Evolutionary conservation across 2,329 filamentous ascomycete species (phyloP), one percentile per base, ranked within the genome.

Genomic region (Coniochaeta prunicola): DNA sequence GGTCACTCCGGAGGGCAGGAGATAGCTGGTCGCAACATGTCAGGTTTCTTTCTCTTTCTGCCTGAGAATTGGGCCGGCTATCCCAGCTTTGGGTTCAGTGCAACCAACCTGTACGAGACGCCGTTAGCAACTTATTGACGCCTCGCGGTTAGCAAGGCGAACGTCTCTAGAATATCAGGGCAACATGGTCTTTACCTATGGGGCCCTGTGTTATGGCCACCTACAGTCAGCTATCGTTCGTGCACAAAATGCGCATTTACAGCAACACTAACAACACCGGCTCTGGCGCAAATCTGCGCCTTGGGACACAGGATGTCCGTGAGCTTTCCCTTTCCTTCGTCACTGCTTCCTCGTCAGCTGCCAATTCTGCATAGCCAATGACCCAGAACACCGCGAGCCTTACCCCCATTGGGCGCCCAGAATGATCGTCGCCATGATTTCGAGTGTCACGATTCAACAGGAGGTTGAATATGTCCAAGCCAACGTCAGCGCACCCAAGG

Each of bases 1-100:
- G 64, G 92, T 79, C 61, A 92, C 80, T 60, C 90, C 90, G 59
- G 84, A 89, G 26, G 86, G 83, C 56, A 88, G 74, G 60, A 89
- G 80, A 70, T 87, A 82, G 72, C 80, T 80, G 75, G 61, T 36
- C 53, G 53, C 33, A 50, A 12, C 28, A 6, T 55, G 53, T 55
- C 26, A 55, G n/a, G 53, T 10, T 26, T 15, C 19, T 55, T 28
- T 21, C 10, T 50, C 45, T 28, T 40, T 12, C 13, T 28, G 24
- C 4, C n/a, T 50, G 45, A n/a, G n/a, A n/a, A 50, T 50, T 1
- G 21, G 13, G 45, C 30, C 9, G 45, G 15, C 26, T 15, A 12
- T 17, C 26, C 24, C 26, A 28, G 24, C n/a, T 55, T 13, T 17
- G 17, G 53, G 19, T 30, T 55, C 53, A 55, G 13, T 55, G n/a